Percentiles rank a stretch among this genome's conserved stretches.
Conservation (phyloP, 495 filamentous ascomycete species). For the Trypethelium eluteriae region DNA sequence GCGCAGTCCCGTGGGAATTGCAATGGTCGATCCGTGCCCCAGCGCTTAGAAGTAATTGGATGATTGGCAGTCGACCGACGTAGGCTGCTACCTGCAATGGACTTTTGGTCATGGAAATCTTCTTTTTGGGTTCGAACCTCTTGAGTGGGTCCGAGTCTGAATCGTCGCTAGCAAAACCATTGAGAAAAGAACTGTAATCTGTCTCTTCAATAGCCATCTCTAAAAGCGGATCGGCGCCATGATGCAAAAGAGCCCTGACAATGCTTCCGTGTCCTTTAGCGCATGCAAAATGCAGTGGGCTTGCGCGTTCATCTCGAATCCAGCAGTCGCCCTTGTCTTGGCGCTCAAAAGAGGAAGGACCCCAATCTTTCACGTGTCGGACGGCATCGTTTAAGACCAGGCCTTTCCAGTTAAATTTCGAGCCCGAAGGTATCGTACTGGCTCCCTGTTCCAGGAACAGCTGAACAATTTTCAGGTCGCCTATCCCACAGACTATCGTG, state of each 20-base stretch:
- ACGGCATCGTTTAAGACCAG: not conserved
- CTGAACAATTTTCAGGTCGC: not conserved
- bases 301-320: not conserved
- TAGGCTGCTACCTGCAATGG: conserved; percentile 16
- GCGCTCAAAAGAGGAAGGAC: not conserved
- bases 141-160: no score
- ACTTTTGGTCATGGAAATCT: conserved; percentile 3
- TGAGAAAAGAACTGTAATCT: no score
- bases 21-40: conserved; percentile 16
- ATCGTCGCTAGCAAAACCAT: no score
- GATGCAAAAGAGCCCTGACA: not conserved
- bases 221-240: not conserved
- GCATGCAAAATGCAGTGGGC: not conserved
- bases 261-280: not conserved
- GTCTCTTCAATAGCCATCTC: not conserved
- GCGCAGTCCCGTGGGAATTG: not conserved
- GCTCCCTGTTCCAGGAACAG: not conserved
- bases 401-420: not conserved
- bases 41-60: conserved; percentile 20
- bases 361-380: not conserved
- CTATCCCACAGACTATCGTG: not conserved
- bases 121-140: not conserved
- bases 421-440: not conserved
- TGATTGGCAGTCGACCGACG: conserved; percentile 16
- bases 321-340: not conserved